Conservation (phyloP, 2,329 filamentous ascomycete genomes). For the Botrytis sinoallii region DNA sequence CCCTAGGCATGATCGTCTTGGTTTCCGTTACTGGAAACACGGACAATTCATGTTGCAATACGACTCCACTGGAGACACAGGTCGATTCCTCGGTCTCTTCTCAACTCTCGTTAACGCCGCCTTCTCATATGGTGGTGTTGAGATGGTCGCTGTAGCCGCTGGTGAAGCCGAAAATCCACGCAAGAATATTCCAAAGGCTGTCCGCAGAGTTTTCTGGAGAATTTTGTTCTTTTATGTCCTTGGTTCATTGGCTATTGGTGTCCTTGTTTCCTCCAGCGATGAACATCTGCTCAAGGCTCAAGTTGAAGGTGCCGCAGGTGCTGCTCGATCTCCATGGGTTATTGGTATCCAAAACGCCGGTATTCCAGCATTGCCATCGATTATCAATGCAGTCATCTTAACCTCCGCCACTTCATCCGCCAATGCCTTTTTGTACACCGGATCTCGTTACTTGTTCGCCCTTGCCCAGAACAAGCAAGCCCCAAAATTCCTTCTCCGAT, state of each 20-base stretch:
- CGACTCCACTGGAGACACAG: constrained; percentile 61
- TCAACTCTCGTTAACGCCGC: constrained; percentile 48
- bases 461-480: constrained; percentile 65
- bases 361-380: constrained; percentile 62
- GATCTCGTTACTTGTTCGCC: constrained; percentile 37
- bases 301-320: constrained; percentile 55
- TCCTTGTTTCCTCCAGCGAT: constrained; percentile 69
- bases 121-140: constrained; percentile 48
- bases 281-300: constrained; percentile 61
- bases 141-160: constrained; percentile 48
- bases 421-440: constrained; percentile 36
- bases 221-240: constrained; percentile 72
- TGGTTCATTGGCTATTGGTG: constrained; percentile 68
- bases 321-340: constrained; percentile 66
- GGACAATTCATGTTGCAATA: constrained; percentile 69
- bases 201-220: constrained; percentile 76
- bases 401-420: constrained; percentile 52
- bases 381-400: constrained; percentile 71
- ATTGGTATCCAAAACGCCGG: constrained; percentile 65
- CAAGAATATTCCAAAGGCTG: constrained; percentile 67
- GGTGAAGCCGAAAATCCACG: constrained; percentile 71
- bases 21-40: constrained; percentile 65
- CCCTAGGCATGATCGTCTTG: constrained; percentile 66
- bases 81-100: constrained; percentile 66
- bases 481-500: constrained; percentile 56